Evolutionary conservation across 2,329 filamentous ascomycete genomes (phyloP), one percentile per base, ranked within the genome.

Genomic region (Monosporascus sp.): DNA sequence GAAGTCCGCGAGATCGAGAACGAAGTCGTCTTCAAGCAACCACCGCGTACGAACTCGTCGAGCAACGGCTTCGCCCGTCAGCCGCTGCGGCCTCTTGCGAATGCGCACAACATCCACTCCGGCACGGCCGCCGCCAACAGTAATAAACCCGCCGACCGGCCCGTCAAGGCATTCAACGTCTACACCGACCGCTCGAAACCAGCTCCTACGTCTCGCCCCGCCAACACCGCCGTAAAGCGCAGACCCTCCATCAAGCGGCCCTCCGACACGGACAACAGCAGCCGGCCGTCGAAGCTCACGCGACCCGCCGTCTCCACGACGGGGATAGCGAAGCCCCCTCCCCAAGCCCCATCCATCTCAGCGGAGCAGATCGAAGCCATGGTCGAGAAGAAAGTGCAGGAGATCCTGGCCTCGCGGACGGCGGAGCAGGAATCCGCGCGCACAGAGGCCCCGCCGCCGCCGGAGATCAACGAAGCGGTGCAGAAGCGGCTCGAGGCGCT

Each of bases 1-100:
- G 93, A 97, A 69, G 88, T 96, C 11, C 87, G 90, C 49, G 94
- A 97, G 69, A 89, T 96, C 53, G 93, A 97, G 70, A 97, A 97
- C 65, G 91, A 97, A 65, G 87, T 95, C 4, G 86, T 96, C 41
- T 95, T 90, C 74, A 90, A 89, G 66, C 85, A 88, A 51, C 80
- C 83, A 52, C 83, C 87, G 27, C 80, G 83, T n/a, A 72, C 71
- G 11, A 67, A 64, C 58, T 60, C 71, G 60, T 63, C 68, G 49
- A 62, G 68, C 60, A 59, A 72, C 58, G 75, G 75, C 7, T 59
- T 71, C 3, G 65, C 67, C 27, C 81, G 93, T 17, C 91, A 96
- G 66, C 90, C 93, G 9, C 72, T 97, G 24, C 83, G 89, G 17
- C 86, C 90, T 11, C 75, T 96, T 44, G 82, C 87, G 22, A 86